These are phyloP conservation scores for Cercospora janseana DNA, from an alignment of 2,329 filamentous ascomycete genomes.

Conservation along the genomic window DNA sequence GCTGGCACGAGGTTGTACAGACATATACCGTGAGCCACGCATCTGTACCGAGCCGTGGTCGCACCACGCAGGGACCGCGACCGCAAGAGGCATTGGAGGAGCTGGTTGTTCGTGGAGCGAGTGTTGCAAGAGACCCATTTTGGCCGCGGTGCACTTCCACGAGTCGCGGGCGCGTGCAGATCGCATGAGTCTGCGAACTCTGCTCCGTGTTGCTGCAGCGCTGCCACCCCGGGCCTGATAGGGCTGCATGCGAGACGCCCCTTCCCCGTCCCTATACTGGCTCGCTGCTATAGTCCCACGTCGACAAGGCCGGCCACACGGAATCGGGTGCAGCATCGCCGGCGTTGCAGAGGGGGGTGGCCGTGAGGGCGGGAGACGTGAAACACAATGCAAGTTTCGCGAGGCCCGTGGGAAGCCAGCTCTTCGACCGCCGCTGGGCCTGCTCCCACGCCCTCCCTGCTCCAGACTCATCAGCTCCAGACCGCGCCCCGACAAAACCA, in stretches of 20 bases:
- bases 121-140: conserved; percentile 2
- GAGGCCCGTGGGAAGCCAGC: conserved; percentile 19
- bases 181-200: conserved; percentile 16
- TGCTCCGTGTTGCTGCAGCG: not conserved
- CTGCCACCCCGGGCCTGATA: conserved; percentile 4
- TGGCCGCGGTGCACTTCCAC: conserved; percentile 16
- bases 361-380: conserved; percentile 9
- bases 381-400: conserved; percentile 23
- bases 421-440: conserved; percentile 4
- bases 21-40: not conserved
- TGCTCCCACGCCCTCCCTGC: conserved; percentile 12
- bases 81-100: conserved; percentile 5
- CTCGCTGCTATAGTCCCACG: not conserved
- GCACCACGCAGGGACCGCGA: conserved; percentile 6
- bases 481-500: conserved; percentile 28
- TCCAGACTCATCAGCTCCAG: conserved; percentile 17
- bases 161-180: conserved; percentile 13
- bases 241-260: conserved; percentile 11
- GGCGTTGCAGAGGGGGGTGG: not conserved
- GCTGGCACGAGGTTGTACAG: too few relatives aligned
- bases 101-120: conserved; percentile 1
- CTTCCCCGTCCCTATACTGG: conserved; percentile 3
- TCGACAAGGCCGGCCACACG: not conserved
- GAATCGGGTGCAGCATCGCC: not conserved
- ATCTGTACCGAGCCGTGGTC: conserved; percentile 14